Conservation (phyloP, 208 protist genomes). For the Naegleria fowleri region DNA sequence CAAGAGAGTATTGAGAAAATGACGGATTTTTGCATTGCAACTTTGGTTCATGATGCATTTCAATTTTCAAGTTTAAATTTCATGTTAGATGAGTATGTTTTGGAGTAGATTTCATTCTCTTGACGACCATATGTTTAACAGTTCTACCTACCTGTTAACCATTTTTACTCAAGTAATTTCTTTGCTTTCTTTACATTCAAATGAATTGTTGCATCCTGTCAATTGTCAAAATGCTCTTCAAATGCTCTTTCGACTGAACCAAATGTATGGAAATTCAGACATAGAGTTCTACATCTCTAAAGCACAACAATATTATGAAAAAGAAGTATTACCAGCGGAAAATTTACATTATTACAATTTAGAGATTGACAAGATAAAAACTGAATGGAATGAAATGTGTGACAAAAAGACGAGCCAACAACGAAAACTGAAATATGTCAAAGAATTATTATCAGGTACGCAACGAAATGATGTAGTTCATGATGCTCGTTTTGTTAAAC, state of each 20-base stretch:
- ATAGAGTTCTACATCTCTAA: neutral
- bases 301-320: neutral
- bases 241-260: neutral
- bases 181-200: neutral
- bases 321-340: neutral
- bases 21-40: neutral
- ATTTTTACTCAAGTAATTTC: neutral
- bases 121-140: neutral
- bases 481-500: too few species aligned
- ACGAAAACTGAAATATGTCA: neutral
- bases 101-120: neutral
- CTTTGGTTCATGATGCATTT: neutral
- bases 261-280: neutral
- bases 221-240: neutral
- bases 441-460: too few species aligned
- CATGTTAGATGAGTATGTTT: neutral
- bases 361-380: neutral
- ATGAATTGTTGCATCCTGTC: neutral
- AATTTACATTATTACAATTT: neutral
- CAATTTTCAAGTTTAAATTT: neutral
- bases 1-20: neutral
- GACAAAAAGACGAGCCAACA: neutral
- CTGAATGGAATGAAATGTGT: neutral
- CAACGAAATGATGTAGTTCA: too few species aligned
- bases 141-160: neutral